phyloP scores from a whole-genome alignment of 164 flowering plant species.

The Chimonanthus salicifolius region DNA sequence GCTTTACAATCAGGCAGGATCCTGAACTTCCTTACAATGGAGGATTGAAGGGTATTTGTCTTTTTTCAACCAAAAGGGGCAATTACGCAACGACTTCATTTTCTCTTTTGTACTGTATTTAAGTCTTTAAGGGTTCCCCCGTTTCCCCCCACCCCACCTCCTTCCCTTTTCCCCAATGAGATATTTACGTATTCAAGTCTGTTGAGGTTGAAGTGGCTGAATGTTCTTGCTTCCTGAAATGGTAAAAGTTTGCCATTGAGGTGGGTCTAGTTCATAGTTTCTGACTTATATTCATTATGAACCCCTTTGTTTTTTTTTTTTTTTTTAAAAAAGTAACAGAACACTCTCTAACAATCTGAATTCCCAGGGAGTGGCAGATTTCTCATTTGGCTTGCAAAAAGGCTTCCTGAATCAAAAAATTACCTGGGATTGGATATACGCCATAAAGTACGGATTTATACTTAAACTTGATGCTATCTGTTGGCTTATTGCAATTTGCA shows the following conservation, averaged over 20 bases:
- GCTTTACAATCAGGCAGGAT: too few relatives aligned
- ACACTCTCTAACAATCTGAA: constrained; percentile 6
- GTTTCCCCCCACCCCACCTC: too few relatives aligned
- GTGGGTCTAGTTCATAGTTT: not conserved
- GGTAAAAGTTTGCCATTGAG: not conserved
- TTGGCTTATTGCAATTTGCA: not conserved
- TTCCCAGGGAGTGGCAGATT: constrained; percentile 95
- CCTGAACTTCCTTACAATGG: too few relatives aligned
- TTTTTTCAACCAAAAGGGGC: too few relatives aligned
- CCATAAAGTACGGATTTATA: constrained; percentile 48
- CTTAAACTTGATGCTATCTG: not conserved
- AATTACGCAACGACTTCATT: too few relatives aligned
- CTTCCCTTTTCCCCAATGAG: too few relatives aligned
- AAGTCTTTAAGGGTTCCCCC: too few relatives aligned
- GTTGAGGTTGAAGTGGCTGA: not conserved
- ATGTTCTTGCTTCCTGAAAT: constrained; percentile 1
- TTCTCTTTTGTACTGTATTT: too few relatives aligned
- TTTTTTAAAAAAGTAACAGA: too few relatives aligned
- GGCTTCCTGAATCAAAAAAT: constrained; percentile 45
- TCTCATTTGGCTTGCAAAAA: constrained; percentile 88
- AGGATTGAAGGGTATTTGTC: too few relatives aligned
- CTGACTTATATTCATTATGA: not conserved
- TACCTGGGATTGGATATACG: constrained; percentile 93
- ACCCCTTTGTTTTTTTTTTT: too few relatives aligned
- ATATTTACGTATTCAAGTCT: not conserved